phyloP scores from a whole-genome alignment of 2,329 filamentous ascomycete genomes.

The Botrytis galanthina region DNA sequence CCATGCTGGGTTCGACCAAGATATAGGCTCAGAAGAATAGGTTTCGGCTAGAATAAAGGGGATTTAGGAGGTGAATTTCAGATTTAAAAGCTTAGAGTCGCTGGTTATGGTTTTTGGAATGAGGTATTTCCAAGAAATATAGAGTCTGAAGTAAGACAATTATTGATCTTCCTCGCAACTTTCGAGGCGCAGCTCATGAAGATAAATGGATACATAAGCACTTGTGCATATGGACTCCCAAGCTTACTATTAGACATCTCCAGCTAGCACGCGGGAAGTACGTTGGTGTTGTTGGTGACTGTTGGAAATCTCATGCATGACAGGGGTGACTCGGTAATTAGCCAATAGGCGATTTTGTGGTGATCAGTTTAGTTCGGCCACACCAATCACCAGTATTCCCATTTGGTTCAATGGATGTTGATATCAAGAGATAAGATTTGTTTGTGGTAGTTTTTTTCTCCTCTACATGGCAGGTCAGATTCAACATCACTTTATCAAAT shows the following conservation, averaged over 20 bases:
- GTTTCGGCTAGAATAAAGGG: not conserved
- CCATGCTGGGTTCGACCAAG: not conserved
- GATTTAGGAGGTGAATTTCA: fast-evolving
- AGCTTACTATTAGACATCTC: not conserved
- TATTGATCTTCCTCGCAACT: not conserved
- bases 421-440: not conserved
- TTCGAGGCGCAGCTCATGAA: not conserved
- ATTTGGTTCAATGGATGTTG: not conserved
- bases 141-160: not conserved
- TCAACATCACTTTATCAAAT: not conserved
- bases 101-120: not conserved
- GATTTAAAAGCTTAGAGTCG: not conserved
- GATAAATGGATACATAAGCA: not conserved
- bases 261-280: not conserved
- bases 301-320: not conserved
- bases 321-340: not conserved
- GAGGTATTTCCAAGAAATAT: not conserved
- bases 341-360: not conserved
- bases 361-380: not conserved
- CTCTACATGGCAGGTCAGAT: not conserved
- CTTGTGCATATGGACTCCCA: not conserved
- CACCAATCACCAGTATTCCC: not conserved
- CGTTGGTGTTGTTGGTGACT: not conserved
- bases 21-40: not conserved
- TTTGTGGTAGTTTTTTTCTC: not conserved